A percentile compares a stretch with the other conserved stretches of the same genome.
Evolutionary conservation across 2,329 filamentous ascomycete species (phyloP).

Genomic region (Periconia sp.): DNA sequence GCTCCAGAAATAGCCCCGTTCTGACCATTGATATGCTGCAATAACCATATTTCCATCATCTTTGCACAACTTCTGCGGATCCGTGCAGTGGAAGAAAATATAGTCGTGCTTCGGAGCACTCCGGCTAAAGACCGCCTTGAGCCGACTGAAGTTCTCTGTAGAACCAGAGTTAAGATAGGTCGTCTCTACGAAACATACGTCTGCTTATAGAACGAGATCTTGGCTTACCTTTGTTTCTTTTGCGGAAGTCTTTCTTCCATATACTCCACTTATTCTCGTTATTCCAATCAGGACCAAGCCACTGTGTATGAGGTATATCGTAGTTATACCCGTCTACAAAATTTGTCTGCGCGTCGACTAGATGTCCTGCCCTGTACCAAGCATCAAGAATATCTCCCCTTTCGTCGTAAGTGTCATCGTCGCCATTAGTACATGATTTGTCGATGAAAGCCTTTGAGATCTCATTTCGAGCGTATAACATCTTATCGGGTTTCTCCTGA

Average conservation of each 20-base stretch:
- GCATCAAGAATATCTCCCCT: neutral
- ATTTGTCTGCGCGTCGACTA: neutral
- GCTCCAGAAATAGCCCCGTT: neutral
- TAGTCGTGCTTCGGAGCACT: conserved; percentile 1
- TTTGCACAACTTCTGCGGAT: neutral
- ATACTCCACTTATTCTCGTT: neutral
- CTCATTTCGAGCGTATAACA: neutral
- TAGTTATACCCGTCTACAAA: conserved; percentile 1
- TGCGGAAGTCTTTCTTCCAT: neutral
- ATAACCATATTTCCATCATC: neutral
- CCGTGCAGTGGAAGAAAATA: neutral
- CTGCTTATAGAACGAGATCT: neutral
- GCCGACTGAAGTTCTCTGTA: conserved; percentile 3
- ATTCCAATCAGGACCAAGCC: conserved; percentile 1
- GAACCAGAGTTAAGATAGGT: neutral
- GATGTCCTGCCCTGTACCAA: neutral
- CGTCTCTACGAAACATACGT: neutral
- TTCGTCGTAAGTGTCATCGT: too few relatives aligned
- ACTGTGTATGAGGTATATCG: conserved; percentile 1
- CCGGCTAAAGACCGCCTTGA: neutral
- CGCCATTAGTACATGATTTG: neutral
- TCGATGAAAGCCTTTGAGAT: conserved; percentile 4
- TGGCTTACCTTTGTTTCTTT: neutral
- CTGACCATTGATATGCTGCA: neutral
- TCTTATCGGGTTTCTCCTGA: neutral